Conservation (phyloP, 2,329 filamentous ascomycete genomes). For the Aspergillus udagawae region DNA sequence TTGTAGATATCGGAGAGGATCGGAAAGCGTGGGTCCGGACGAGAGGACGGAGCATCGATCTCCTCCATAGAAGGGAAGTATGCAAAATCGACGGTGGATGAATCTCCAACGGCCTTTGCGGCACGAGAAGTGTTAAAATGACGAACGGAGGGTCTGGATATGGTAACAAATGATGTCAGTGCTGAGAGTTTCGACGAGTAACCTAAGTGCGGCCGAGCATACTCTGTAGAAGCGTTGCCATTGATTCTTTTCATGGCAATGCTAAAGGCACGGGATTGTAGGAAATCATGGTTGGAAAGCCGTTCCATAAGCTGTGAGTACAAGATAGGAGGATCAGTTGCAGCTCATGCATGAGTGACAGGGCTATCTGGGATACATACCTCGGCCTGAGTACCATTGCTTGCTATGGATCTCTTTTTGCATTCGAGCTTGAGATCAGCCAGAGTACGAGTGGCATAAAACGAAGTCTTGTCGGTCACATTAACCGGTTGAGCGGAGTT, state of each 20-base stretch:
- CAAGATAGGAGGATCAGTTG: constrained; percentile 1
- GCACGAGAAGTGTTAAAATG: constrained; percentile 61
- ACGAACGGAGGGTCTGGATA: constrained; percentile 52
- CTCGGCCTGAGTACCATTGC: constrained; percentile 47
- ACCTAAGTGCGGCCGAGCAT: constrained; percentile 16
- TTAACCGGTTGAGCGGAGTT: constrained; percentile 51
- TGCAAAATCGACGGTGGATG: constrained; percentile 60
- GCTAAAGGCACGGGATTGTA: constrained; percentile 52
- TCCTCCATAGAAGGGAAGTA: constrained; percentile 53
- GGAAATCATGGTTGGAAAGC: constrained; percentile 50
- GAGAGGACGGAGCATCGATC: constrained; percentile 34
- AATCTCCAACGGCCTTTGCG: constrained; percentile 54
- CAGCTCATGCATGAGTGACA: not conserved
- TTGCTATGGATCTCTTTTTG: constrained; percentile 46
- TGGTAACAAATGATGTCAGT: constrained; percentile 31
- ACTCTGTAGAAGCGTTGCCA: constrained; percentile 38
- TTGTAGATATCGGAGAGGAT: constrained; percentile 44
- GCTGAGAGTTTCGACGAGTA: not conserved
- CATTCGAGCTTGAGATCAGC: constrained; percentile 51
- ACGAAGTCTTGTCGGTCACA: constrained; percentile 48
- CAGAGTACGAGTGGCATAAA: constrained; percentile 50
- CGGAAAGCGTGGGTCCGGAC: constrained; percentile 45
- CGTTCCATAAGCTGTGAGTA: constrained; percentile 46
- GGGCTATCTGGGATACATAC: constrained; percentile 29
- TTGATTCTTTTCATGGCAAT: constrained; percentile 50